Base-by-base conservation (phyloP, 2,329 filamentous ascomycete genomes). In the Colletotrichum lini region DNA sequence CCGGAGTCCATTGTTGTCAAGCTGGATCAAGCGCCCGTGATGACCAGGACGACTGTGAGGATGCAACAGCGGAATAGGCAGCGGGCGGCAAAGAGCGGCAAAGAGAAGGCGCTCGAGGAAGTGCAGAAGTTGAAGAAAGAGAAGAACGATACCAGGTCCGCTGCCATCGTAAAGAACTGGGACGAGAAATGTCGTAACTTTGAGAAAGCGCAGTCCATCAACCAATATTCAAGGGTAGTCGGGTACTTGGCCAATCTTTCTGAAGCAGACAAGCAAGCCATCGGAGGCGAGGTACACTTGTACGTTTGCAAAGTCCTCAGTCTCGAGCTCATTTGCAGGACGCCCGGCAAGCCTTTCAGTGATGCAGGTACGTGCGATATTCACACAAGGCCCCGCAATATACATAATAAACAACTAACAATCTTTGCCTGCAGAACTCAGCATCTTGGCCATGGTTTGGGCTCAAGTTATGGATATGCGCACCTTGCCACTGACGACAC, bases 1-100 rank as follows among this genome's bases (percentile, higher is more conserved):
- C 91, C 91, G 0, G 91, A 94, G 77, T 88, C 84, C 4, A 88
- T 94, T 59, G 86, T 91, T 1, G 85, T 88, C 23, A 71, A 76
- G n/a, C 71, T 47, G 8, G 62, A 62, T n/a, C 53, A 52, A 61
- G 35, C 58, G 70, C n/a, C 65, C 73, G 60, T 65, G 72, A 75
- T 54, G 63, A 18, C 54, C 30, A 73, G 3, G 10, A 30, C 26
- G 26, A 30, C 26, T 30, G 26, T 30, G 26, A 30, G 26, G 26
- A 30, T 30, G 26, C 26, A 30, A 30, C 26, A 30, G 4, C 26
- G 26, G 4, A 30, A 30, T 30, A 30, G 26, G 26, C 26, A 30
- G 26, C 78, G 79, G 62, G 78, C 78, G 52, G 77, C 70, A 49
- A 69, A 42, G 16, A 69, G 76, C 18, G 79, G 82, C 21, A 85